These are phyloP conservation scores for Lepidium africanum DNA, from an alignment of 345 rosid species.

Conservation along the genomic window DNA sequence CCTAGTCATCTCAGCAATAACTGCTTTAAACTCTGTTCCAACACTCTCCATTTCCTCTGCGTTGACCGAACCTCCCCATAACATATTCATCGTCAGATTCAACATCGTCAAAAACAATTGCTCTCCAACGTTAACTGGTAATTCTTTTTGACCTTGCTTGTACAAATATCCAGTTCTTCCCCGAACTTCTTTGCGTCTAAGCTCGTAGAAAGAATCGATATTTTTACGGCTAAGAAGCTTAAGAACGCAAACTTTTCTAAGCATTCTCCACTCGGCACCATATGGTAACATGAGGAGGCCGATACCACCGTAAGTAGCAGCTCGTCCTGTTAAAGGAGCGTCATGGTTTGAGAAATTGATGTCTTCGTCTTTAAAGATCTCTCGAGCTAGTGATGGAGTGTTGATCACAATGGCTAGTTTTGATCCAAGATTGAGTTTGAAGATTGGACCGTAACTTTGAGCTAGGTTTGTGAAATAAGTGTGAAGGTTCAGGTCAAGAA, in stretches of 20 bases:
- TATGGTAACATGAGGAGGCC: slow-evolving; percentile 29
- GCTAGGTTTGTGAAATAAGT: slow-evolving; percentile 27
- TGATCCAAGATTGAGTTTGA: slow-evolving; percentile 31
- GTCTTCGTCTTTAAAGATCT: slow-evolving; percentile 36
- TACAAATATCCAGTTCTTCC: slow-evolving; percentile 11
- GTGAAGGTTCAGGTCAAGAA: slow-evolving; percentile 36
- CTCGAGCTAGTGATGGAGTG: slow-evolving; percentile 30
- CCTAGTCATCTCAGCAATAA: slow-evolving; percentile 6
- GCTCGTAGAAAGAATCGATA: slow-evolving; percentile 31
- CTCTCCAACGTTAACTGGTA: slow-evolving; percentile 33
- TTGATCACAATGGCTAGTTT: slow-evolving; percentile 30
- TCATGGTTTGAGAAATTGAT: slow-evolving; percentile 38
- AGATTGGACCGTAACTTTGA: slow-evolving; percentile 30
- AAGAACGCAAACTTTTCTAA: slow-evolving; percentile 30
- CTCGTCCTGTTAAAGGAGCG: slow-evolving; percentile 13
- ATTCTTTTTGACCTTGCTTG: not conserved
- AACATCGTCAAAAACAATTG: slow-evolving; percentile 28
- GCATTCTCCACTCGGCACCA: slow-evolving; percentile 37
- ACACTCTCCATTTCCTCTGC: slow-evolving; percentile 15
- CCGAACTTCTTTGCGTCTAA: slow-evolving; percentile 25
- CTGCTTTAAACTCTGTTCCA: slow-evolving; percentile 19
- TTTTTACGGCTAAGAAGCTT: slow-evolving; percentile 24
- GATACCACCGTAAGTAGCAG: slow-evolving; percentile 27
- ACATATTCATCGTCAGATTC: slow-evolving; percentile 34
- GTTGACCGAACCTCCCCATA: slow-evolving; percentile 38